Base-by-base conservation (phyloP, 768 basidiomycete genomes). In the Suillus clintonianus region DNA sequence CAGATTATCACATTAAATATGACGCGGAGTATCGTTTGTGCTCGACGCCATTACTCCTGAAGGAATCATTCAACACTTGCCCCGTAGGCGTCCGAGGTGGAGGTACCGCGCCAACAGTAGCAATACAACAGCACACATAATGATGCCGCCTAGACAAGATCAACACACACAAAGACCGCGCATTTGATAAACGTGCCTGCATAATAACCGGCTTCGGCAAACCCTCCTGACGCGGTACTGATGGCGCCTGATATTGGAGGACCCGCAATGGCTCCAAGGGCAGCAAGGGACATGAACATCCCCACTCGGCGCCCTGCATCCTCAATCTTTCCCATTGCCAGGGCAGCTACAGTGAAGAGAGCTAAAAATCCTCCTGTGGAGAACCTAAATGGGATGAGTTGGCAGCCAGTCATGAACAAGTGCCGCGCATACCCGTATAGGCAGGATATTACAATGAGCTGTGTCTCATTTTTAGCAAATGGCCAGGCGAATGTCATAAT, bases 201-300 rank as follows among this genome's bases (percentile, higher is more conserved):
- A 64, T 83, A 88, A 62, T 67, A 75, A 10, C 77, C 74, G 4
- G 75, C 71, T 7, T 2, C 65, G 41, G 59, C 34, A 47, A 72
- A 92, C 0, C 81, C 80, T 3, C 82, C 83, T 2, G 86, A 84
- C 0, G 81, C 78, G 0, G 70, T 71, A 60, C 82, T 81, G 67
- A 92, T 89, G 0, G 87, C 86, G 1, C 91, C 91, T 8, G 89
- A 89, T 64, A 91, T 88, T 0, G 91, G 91, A 3, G 89, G 89
- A 0, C 91, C 91, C 0, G 80, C 81, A 3, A 92, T 77, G 0
- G 87, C 88, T 7, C 89, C 89, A 19, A 91, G 41, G 0, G 90
- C 81, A 27, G 85, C 63, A 57, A 89, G 79, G 39, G 82, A 88
- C 72, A 88, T 78, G 64, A 84, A 85, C 80, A 90, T 86, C 10